Conservation (phyloP, 768 basidiomycete species). For the Lanmaoa rubissima region DNA sequence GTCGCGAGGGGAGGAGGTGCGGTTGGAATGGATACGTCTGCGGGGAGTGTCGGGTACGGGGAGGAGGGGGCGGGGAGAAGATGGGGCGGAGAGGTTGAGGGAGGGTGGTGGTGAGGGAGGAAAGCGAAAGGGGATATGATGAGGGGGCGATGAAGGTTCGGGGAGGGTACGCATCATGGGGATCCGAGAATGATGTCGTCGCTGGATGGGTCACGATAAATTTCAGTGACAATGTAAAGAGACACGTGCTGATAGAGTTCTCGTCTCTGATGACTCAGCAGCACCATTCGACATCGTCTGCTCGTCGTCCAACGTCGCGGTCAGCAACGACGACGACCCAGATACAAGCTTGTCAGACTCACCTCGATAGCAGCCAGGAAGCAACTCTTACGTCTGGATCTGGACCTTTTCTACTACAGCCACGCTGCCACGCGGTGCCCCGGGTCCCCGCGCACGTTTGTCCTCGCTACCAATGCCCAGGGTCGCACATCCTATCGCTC, state of each 20-base stretch:
- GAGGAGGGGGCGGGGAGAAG: slow-evolving; percentile 25
- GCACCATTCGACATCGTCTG: slow-evolving; percentile 1
- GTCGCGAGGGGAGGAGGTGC: no score
- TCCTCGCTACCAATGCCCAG: slow-evolving; percentile 18
- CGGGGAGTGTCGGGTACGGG: slow-evolving; percentile 34
- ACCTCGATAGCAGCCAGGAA: slow-evolving; percentile 21
- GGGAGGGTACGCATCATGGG: background rate
- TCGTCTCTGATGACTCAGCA: slow-evolving; percentile 34
- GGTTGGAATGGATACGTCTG: slow-evolving; percentile 22
- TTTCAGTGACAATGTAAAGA: slow-evolving; percentile 32
- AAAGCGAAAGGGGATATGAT: background rate
- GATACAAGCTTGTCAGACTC: slow-evolving; percentile 5
- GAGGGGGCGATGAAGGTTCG: background rate
- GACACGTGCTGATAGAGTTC: slow-evolving; percentile 34
- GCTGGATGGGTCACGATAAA: slow-evolving; percentile 8
- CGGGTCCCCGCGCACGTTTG: slow-evolving; percentile 38
- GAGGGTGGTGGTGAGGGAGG: slow-evolving; percentile 4
- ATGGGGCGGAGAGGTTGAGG: background rate
- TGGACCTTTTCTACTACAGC: slow-evolving; percentile 26
- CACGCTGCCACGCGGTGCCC: slow-evolving; percentile 31
- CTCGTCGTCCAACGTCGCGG: slow-evolving; percentile 4
- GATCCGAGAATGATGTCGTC: background rate
- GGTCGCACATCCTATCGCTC: background rate
- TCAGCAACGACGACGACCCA: slow-evolving; percentile 9
- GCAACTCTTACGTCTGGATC: slow-evolving; percentile 13